Base-by-base conservation (phyloP, 2,329 filamentous ascomycete species). In the Botryotinia convoluta region DNA sequence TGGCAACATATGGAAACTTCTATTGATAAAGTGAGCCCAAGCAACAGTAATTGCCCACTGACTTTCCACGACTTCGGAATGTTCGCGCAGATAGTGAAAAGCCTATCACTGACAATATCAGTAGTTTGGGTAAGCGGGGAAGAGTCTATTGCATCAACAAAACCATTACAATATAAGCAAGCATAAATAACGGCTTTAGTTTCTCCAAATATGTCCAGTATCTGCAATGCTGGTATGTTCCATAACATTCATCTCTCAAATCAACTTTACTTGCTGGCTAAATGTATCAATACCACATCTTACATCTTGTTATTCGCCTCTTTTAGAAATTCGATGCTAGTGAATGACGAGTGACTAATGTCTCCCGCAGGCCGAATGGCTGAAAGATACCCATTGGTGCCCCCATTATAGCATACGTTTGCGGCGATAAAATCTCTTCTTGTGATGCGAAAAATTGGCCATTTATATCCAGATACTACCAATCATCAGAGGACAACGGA, bases 381-480 rank as follows among this genome's bases (percentile, higher is more conserved):
- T n/a, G 10, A 51, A 14, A n/a, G 4, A n/a, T n/a, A n/a, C 5
- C 4, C 4, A n/a, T 7, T n/a, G 26, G 26, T n/a, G 0, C 26
- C 5, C 26, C 12, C 12, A 54, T 10, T 4, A 54, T 6, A n/a
- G 0, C 48, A n/a, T 16, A 1, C 14, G 26, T 54, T 14, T 16
- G 26, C 12, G 2, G 5, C 4, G 48, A 54, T 20, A 48, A 51
- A 5, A 16, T 3, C 0, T 5, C 12, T 7, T 20, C 42, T 3
- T 14, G 26, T n/a, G 12, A 5, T n/a, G 9, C 0, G 10, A n/a
- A 51, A 0, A 3, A 16, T 14, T 51, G 48, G 48, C 26, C 48
- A n/a, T n/a, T 5, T 51, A 51, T 51, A 51, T 51, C 10, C 6
- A 51, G 2, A 14, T n/a, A n/a, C 3, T 3, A 51, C 26, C 1